Conservation (phyloP, 2,329 filamentous ascomycete species). For the Fusarium cicatricum region DNA sequence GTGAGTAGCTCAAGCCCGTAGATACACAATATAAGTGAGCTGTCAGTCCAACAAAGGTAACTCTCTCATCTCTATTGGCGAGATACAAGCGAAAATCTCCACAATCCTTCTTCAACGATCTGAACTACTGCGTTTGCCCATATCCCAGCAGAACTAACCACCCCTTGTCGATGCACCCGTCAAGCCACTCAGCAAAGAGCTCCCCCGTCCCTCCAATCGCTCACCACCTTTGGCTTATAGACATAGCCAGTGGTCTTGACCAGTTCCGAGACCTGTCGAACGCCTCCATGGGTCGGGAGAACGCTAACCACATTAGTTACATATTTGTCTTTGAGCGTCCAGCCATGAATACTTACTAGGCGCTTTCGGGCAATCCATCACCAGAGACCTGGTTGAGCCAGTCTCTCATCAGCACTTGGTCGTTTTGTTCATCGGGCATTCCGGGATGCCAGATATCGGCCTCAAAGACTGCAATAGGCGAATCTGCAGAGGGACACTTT, state of each 20-base stretch:
- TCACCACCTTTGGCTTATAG: background rate
- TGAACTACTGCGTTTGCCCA: too few relatives aligned
- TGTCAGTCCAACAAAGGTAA: too few relatives aligned
- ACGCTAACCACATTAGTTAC: background rate
- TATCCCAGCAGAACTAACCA: too few relatives aligned
- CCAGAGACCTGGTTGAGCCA: conserved; percentile 6
- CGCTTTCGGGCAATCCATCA: conserved; percentile 2
- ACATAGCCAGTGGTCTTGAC: conserved; percentile 10
- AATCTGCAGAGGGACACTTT: conserved; percentile 7
- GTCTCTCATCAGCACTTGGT: conserved; percentile 10
- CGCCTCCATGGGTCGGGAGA: conserved; percentile 12
- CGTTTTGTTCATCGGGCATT: background rate
- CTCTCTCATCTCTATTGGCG: too few relatives aligned
- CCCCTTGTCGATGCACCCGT: too few relatives aligned
- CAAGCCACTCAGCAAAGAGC: too few relatives aligned
- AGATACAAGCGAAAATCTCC: too few relatives aligned
- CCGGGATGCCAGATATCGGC: conserved; percentile 13
- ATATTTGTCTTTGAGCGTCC: background rate
- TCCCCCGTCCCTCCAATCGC: conserved; percentile 5
- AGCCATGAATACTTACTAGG: background rate
- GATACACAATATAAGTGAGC: too few relatives aligned
- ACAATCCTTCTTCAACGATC: too few relatives aligned
- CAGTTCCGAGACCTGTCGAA: conserved; percentile 8
- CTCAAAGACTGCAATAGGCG: conserved; percentile 3
- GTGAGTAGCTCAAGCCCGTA: too few relatives aligned